These are phyloP conservation scores for Hyphopichia burtonii DNA, from an alignment of 1,139 yeast species.

Conservation along the genomic window DNA sequence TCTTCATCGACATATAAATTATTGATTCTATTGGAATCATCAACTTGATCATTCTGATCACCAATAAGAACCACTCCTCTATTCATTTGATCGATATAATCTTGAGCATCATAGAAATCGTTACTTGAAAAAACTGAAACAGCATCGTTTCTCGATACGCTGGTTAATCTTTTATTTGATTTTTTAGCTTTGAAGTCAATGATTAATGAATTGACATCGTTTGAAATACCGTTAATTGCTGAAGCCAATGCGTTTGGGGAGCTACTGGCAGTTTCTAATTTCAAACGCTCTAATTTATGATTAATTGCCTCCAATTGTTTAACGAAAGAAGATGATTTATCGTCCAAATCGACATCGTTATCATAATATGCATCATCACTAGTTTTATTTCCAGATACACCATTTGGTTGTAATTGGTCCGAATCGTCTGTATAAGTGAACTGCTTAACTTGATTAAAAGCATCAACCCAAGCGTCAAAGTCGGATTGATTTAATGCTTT, in stretches of 20 bases:
- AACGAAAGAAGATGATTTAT: constrained; percentile 1
- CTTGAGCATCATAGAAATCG: constrained; percentile 71
- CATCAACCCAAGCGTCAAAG: constrained; percentile 81
- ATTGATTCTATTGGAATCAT: constrained; percentile 6
- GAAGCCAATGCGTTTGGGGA: constrained; percentile 10
- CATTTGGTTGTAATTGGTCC: constrained; percentile 2
- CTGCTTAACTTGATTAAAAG: constrained; percentile 55
- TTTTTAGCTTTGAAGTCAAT: constrained; percentile 10
- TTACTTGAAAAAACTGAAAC: constrained; percentile 29
- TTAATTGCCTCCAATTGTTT: constrained; percentile 19
- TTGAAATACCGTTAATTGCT: constrained; percentile 13
- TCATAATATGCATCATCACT: constrained; percentile 1
- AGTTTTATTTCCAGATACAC: background rate
- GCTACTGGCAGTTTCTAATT: constrained; percentile 10
- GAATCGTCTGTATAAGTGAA: constrained; percentile 15
- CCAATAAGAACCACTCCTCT: constrained; percentile 38
- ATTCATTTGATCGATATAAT: constrained; percentile 41
- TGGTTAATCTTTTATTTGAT: constrained; percentile 2
- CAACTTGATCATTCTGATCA: constrained; percentile 4
- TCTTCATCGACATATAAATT: constrained; percentile 7
- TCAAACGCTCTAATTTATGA: constrained; percentile 22
- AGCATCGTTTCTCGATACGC: constrained; percentile 15
- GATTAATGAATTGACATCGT: constrained; percentile 19
- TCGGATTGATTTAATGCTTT: constrained; percentile 65
- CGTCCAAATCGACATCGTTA: constrained; percentile 5